Evolutionary conservation across 2,329 filamentous ascomycete genomes (phyloP).

Genomic region (Cladosporium sp.): DNA sequence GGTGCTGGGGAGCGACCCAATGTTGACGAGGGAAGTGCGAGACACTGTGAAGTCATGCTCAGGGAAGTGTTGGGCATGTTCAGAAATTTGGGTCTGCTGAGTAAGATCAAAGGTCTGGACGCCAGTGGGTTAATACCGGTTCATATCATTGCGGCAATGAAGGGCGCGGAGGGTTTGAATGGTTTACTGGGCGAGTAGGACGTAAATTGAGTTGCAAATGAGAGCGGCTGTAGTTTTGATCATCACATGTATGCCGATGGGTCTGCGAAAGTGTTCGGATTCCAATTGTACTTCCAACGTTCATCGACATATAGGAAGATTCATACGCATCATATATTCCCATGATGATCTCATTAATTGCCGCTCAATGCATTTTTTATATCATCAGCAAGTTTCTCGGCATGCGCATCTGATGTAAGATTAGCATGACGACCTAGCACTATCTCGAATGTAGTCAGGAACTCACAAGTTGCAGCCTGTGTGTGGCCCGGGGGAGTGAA

Average conservation of each 20-base stretch:
- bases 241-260: too few species aligned
- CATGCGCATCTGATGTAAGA: background rate
- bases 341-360: too few species aligned
- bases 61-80: slow-evolving; percentile 68
- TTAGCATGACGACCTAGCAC: background rate
- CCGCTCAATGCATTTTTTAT: background rate
- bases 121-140: slow-evolving; percentile 61
- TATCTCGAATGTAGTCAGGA: background rate
- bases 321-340: too few species aligned
- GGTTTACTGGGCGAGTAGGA: slow-evolving; percentile 14
- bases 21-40: slow-evolving; percentile 32
- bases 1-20: background rate
- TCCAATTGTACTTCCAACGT: too few species aligned
- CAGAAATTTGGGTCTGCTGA: slow-evolving; percentile 64
- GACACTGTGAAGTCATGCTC: slow-evolving; percentile 56
- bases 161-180: slow-evolving; percentile 60
- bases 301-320: too few species aligned
- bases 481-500: slow-evolving; percentile 10
- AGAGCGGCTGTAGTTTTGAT: too few species aligned
- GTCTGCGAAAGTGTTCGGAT: too few species aligned
- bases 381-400: slow-evolving; percentile 7
- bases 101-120: slow-evolving; percentile 56
- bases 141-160: slow-evolving; percentile 70
- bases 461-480: slow-evolving; percentile 8
- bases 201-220: background rate